Percentiles rank a stretch among this genome's conserved stretches.
Conservation (phyloP, 2,329 filamentous ascomycete species). For the Epichloe typhina region DNA sequence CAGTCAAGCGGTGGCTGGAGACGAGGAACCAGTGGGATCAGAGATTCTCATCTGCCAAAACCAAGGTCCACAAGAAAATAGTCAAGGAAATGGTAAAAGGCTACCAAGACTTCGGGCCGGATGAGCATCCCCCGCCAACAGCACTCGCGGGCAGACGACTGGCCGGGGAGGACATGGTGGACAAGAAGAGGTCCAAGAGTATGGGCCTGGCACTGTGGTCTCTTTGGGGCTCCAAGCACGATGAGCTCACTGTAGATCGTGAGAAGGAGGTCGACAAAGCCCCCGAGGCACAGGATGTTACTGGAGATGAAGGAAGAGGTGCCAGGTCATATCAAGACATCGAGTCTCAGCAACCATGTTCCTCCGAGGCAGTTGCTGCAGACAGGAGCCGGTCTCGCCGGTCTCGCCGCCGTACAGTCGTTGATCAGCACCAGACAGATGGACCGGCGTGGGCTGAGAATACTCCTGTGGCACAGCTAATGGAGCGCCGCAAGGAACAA, state of each 20-base stretch:
- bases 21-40: slow-evolving; percentile 61
- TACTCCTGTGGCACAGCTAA: slow-evolving; percentile 29
- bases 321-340: slow-evolving; percentile 29
- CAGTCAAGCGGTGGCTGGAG: slow-evolving; percentile 71
- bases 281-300: slow-evolving; percentile 18
- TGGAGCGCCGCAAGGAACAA: slow-evolving; percentile 27
- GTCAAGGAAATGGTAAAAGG: slow-evolving; percentile 60
- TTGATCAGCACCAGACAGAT: slow-evolving; percentile 37
- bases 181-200: slow-evolving; percentile 48
- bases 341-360: slow-evolving; percentile 21
- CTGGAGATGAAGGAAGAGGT: slow-evolving; percentile 28
- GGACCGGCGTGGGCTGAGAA: slow-evolving; percentile 20
- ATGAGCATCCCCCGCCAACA: slow-evolving; percentile 76
- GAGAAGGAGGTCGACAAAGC: slow-evolving; percentile 37
- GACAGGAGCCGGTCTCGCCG: slow-evolving; percentile 29
- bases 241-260: slow-evolving; percentile 55
- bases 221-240: slow-evolving; percentile 79
- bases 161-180: slow-evolving; percentile 24
- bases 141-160: slow-evolving; percentile 63
- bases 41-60: slow-evolving; percentile 56
- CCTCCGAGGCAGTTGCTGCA: slow-evolving; percentile 9
- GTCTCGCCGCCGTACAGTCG: slow-evolving; percentile 33
- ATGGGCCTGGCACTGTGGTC: slow-evolving; percentile 75
- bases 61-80: slow-evolving; percentile 59
- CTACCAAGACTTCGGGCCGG: slow-evolving; percentile 55